These are phyloP conservation scores for Nelumbo lutea DNA, from an alignment of 164 flowering plant genomes.

Conservation along the genomic window DNA sequence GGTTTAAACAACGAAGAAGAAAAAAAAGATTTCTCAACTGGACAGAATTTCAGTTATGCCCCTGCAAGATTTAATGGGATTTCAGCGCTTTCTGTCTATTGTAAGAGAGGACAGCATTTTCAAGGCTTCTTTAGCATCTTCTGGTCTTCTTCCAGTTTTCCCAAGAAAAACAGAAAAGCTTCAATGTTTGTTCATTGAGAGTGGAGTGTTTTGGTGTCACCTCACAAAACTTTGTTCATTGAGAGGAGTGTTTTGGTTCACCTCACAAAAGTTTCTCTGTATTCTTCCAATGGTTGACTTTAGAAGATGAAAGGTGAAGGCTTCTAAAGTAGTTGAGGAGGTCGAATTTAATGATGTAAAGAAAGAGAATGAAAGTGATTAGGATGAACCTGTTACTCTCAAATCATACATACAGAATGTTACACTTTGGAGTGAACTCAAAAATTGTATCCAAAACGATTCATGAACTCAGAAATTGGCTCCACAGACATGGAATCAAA, in stretches of 20 bases:
- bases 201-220: neutral
- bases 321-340: constrained; percentile 29
- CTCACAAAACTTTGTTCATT: constrained; percentile 6
- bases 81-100: constrained; percentile 10
- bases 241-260: constrained; percentile 1
- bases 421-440: too few relatives aligned
- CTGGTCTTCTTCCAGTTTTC: constrained; percentile 1
- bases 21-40: too few relatives aligned
- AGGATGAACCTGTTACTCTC: constrained; percentile 7
- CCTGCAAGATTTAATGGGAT: constrained; percentile 16
- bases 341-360: constrained; percentile 26
- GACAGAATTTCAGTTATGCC: constrained; percentile 17
- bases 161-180: constrained; percentile 1
- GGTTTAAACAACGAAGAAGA: too few relatives aligned
- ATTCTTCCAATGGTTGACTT: constrained; percentile 15
- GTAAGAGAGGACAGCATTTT: constrained; percentile 7
- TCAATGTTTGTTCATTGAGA: constrained; percentile 7
- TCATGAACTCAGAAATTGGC: too few relatives aligned
- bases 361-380: constrained; percentile 14
- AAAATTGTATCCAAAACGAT: too few relatives aligned
- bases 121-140: constrained; percentile 6
- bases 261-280: neutral
- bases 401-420: too few relatives aligned
- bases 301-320: constrained; percentile 18
- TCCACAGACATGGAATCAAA: too few relatives aligned